These are phyloP conservation scores for Apodospora peruviana DNA, from an alignment of 495 filamentous ascomycete species.

Conservation along the genomic window DNA sequence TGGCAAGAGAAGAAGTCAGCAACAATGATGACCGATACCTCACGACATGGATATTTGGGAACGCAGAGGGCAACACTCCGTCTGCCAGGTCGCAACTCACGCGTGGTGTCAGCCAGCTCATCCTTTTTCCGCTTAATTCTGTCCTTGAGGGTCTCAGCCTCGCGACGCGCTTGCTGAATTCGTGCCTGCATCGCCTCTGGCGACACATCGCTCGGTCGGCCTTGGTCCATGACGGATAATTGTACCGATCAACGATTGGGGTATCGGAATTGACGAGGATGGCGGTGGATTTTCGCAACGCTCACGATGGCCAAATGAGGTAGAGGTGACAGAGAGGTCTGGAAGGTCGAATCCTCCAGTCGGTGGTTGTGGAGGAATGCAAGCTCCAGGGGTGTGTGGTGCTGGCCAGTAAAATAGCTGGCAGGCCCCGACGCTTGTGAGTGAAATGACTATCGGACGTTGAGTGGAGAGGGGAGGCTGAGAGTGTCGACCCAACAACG, in stretches of 20 bases:
- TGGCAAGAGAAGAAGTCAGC: constrained; percentile 10
- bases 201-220: constrained; percentile 51
- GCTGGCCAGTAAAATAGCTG: constrained; percentile 30
- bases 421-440: constrained; percentile 24
- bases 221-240: constrained; percentile 38
- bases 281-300: constrained; percentile 5
- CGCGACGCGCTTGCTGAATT: constrained; percentile 94
- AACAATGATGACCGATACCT: neutral
- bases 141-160: constrained; percentile 96
- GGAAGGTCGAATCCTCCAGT: constrained; percentile 20
- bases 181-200: constrained; percentile 62
- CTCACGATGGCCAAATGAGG: constrained; percentile 20
- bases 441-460: constrained; percentile 31
- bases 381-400: constrained; percentile 29
- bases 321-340: constrained; percentile 21
- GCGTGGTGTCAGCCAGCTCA: constrained; percentile 93
- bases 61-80: neutral
- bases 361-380: constrained; percentile 22
- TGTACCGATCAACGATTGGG: constrained; percentile 10
- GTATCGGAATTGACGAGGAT: constrained; percentile 16
- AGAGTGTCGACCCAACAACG: neutral
- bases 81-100: constrained; percentile 74
- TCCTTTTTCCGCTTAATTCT: constrained; percentile 99
- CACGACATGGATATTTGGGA: neutral
- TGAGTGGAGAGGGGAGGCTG: constrained; percentile 24